Evolutionary conservation across 176 grass and related monocot species (phyloP).

Genomic region (Lolium perenne): DNA sequence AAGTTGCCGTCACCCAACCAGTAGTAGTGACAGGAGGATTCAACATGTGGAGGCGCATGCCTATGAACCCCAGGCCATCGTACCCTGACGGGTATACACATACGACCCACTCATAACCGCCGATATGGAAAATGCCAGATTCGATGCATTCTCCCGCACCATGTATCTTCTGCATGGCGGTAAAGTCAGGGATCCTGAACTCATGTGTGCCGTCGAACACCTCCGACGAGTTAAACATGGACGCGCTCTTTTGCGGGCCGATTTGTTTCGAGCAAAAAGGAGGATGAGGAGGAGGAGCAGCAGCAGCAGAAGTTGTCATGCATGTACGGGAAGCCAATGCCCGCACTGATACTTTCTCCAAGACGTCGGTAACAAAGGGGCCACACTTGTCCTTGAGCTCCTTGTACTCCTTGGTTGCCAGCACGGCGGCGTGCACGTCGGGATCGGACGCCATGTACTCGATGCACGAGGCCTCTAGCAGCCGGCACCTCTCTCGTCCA

Average conservation of each 20-base stretch:
- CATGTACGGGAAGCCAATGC: too few relatives aligned
- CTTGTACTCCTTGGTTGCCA: neutral
- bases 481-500: neutral
- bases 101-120: neutral
- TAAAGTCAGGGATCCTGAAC: neutral
- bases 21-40: neutral
- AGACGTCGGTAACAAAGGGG: neutral
- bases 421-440: neutral
- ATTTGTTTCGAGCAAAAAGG: too few relatives aligned
- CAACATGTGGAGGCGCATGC: neutral
- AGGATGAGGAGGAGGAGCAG: too few relatives aligned
- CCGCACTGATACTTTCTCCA: neutral
- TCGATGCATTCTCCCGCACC: neutral
- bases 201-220: neutral
- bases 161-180: neutral
- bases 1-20: neutral
- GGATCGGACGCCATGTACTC: neutral
- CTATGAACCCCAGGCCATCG: neutral
- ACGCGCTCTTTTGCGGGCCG: neutral
- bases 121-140: neutral
- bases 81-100: neutral
- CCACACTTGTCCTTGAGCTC: conserved; percentile 1
- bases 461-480: neutral
- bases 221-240: neutral
- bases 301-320: too few relatives aligned